phyloP scores from a whole-genome alignment of 306 rosid genomes.

The Cicer judaicum region DNA sequence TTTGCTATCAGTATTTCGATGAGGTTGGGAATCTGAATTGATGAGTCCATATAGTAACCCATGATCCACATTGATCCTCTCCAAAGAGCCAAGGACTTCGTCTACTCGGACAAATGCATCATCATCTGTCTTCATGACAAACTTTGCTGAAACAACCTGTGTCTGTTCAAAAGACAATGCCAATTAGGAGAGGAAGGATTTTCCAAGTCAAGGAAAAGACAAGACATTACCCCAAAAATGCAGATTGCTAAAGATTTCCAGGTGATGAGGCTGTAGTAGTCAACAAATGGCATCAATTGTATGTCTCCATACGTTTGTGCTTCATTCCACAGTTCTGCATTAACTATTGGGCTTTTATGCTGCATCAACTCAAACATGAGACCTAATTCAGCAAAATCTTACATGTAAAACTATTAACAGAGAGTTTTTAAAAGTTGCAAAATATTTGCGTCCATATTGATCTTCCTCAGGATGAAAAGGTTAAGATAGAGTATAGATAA shows the following conservation, averaged over 20 bases:
- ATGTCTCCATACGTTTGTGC: slow-evolving; percentile 90
- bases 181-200: slow-evolving; percentile 45
- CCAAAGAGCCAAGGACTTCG: slow-evolving; percentile 76
- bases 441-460: slow-evolving; percentile 7
- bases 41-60: slow-evolving; percentile 94
- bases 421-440: slow-evolving; percentile 13
- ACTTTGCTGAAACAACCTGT: slow-evolving; percentile 90
- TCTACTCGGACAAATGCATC: slow-evolving; percentile 96
- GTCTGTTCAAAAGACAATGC: slow-evolving; percentile 68
- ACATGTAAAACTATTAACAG: slow-evolving; percentile 26
- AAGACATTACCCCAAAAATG: slow-evolving; percentile 83
- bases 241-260: slow-evolving; percentile 98
- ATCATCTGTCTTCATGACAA: slow-evolving; percentile 97
- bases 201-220: slow-evolving; percentile 43
- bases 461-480: slow-evolving; percentile 34
- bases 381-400: slow-evolving; percentile 42
- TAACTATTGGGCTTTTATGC: slow-evolving; percentile 94
- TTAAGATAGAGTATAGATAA: background rate
- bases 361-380: slow-evolving; percentile 57
- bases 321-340: slow-evolving; percentile 95
- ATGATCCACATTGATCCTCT: slow-evolving; percentile 55
- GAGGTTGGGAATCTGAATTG: slow-evolving; percentile 87
- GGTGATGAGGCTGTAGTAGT: slow-evolving; percentile 92
- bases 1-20: slow-evolving; percentile 86
- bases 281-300: slow-evolving; percentile 98